Percentiles rank a stretch among this genome's conserved stretches.
phyloP scores from a whole-genome alignment of 2,329 filamentous ascomycete genomes.

The Colletotrichum spaethianum region DNA sequence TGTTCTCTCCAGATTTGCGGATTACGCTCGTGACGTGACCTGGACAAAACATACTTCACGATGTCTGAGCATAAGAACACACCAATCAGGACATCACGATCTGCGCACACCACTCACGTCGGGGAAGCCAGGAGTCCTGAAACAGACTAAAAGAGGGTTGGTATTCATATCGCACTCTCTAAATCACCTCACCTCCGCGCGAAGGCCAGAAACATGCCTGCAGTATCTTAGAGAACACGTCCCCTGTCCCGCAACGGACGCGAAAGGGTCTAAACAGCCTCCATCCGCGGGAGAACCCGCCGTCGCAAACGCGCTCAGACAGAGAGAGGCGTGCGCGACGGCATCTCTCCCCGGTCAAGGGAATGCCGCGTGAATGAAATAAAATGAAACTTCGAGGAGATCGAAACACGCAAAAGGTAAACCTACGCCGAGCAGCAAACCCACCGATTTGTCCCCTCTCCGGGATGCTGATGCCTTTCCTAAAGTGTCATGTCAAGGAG shows the following conservation, averaged over 20 bases:
- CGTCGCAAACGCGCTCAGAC: conserved; percentile 3
- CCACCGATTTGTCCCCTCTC: not conserved
- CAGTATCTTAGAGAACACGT: conserved; percentile 32
- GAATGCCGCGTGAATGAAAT: not conserved
- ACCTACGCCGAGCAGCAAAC: not conserved
- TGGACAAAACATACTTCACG: not conserved
- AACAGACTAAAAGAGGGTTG: conserved; percentile 27
- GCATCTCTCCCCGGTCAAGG: not conserved
- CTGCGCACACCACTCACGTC: not conserved
- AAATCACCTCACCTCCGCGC: not conserved
- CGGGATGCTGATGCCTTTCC: not conserved
- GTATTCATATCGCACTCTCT: conserved; percentile 13
- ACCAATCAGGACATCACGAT: not conserved
- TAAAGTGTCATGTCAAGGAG: not conserved
- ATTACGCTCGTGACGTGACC: not conserved
- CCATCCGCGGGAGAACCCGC: not conserved
- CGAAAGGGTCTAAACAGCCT: not conserved
- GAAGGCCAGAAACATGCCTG: not conserved
- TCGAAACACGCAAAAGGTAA: not conserved
- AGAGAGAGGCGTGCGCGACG: not conserved
- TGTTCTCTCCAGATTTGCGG: too few species aligned
- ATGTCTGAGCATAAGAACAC: not conserved
- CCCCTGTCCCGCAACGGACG: not conserved
- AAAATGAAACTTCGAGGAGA: not conserved
- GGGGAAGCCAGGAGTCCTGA: not conserved